phyloP scores from a whole-genome alignment of 345 rosid species.

The Stellera chamaejasme region DNA sequence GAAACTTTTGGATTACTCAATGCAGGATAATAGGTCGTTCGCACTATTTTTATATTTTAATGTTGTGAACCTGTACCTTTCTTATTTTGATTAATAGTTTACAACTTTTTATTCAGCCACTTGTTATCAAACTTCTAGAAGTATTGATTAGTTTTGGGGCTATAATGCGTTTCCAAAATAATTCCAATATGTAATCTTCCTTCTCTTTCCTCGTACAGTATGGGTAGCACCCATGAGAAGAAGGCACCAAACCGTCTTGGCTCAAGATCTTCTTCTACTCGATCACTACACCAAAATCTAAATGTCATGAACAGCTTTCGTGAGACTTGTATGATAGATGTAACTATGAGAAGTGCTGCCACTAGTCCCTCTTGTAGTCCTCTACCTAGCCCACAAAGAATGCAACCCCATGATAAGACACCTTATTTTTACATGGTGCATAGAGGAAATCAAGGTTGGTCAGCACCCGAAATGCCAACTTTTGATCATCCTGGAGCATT shows the following conservation, averaged over 20 bases:
- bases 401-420: slow-evolving; percentile 23
- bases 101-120: neutral
- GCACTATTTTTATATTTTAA: neutral
- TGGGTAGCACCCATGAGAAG: slow-evolving; percentile 26
- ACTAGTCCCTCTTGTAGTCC: slow-evolving; percentile 59
- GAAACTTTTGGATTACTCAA: no score
- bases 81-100: neutral
- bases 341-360: slow-evolving; percentile 60
- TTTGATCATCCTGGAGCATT: slow-evolving; percentile 35
- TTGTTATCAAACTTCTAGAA: neutral
- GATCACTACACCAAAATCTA: slow-evolving; percentile 18
- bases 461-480: slow-evolving; percentile 69
- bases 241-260: slow-evolving; percentile 31
- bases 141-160: neutral
- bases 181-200: neutral
- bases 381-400: slow-evolving; percentile 44
- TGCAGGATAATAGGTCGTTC: neutral
- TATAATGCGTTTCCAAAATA: no score
- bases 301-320: slow-evolving; percentile 20
- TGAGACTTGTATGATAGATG: slow-evolving; percentile 33
- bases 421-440: slow-evolving; percentile 36
- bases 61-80: neutral
- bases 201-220: slow-evolving; percentile 20
- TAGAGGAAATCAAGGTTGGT: slow-evolving; percentile 57
- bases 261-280: slow-evolving; percentile 12